These are phyloP conservation scores for Psilocybe cyanescens DNA, from an alignment of 768 basidiomycete species.

Conservation along the genomic window DNA sequence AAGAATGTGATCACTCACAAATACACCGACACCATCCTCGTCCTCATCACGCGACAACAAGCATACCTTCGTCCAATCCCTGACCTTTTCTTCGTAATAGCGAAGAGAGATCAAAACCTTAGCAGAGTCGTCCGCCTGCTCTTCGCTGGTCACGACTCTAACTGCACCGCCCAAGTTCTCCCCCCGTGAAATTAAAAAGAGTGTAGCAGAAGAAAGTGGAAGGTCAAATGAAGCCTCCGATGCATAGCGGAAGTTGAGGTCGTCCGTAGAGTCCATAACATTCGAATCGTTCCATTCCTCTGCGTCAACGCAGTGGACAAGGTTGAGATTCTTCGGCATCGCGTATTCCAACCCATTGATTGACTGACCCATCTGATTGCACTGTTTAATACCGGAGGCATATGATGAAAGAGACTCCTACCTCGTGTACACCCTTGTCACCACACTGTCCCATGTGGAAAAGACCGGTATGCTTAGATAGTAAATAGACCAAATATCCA, in stretches of 20 bases:
- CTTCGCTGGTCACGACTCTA: slow-evolving; percentile 24
- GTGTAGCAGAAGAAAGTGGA: slow-evolving; percentile 27
- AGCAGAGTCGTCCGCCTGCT: slow-evolving; percentile 20
- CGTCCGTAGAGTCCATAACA: background rate
- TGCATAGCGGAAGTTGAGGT: background rate
- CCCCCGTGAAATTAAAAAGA: slow-evolving; percentile 36
- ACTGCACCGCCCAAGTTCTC: slow-evolving; percentile 26
- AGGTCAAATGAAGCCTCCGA: slow-evolving; percentile 25
- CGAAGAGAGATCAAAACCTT: slow-evolving; percentile 27
- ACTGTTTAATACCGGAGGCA: background rate
- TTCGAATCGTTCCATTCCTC: background rate
- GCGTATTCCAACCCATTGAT: background rate
- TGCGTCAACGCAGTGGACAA: background rate
- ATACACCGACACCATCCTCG: slow-evolving; percentile 38
- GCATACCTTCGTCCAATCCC: slow-evolving; percentile 31
- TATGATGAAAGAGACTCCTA: background rate
- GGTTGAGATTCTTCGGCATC: background rate
- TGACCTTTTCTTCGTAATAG: slow-evolving; percentile 25
- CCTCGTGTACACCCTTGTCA: background rate
- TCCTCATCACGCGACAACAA: slow-evolving; percentile 22
- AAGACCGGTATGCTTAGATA: background rate
- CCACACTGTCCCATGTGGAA: background rate
- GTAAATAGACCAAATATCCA: background rate
- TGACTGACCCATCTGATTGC: background rate
- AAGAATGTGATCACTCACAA: slow-evolving; percentile 26